A percentile compares a stretch with the other conserved stretches of the same genome.
Evolutionary conservation across 441 rosid genomes (phyloP).

Genomic region (Metrosideros polymorpha): DNA sequence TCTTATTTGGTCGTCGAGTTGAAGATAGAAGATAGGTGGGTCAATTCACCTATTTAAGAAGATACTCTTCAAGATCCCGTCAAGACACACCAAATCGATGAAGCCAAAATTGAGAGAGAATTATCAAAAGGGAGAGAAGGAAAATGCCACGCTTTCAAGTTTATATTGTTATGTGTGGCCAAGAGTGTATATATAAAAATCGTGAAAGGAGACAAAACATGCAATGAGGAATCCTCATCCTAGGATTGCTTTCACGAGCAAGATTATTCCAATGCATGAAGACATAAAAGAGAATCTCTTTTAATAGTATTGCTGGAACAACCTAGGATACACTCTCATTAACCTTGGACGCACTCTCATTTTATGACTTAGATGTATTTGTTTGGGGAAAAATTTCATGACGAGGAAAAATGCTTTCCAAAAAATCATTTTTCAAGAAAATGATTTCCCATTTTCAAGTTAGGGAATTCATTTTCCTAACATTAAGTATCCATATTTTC

Average conservation of each 20-base stretch:
- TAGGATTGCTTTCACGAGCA: not conserved
- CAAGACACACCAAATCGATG: not conserved
- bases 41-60: not conserved
- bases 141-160: not conserved
- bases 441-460: not conserved
- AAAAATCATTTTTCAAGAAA: not conserved
- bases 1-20: not conserved
- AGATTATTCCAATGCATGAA: not conserved
- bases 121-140: not conserved
- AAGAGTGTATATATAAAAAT: not conserved
- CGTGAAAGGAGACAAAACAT: not conserved
- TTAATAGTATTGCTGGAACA: not conserved
- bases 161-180: not conserved
- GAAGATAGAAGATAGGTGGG: not conserved
- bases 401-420: accelerated
- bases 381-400: not conserved
- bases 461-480: not conserved
- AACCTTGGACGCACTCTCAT: not conserved
- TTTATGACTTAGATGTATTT: not conserved
- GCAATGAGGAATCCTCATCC: not conserved
- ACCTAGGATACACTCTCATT: too few relatives aligned
- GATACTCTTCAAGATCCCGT: not conserved
- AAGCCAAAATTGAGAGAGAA: not conserved
- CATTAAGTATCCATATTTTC: not conserved
- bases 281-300: not conserved